These are phyloP conservation scores for Alternaria triticina DNA, from an alignment of 2,329 filamentous ascomycete genomes.

Conservation along the genomic window DNA sequence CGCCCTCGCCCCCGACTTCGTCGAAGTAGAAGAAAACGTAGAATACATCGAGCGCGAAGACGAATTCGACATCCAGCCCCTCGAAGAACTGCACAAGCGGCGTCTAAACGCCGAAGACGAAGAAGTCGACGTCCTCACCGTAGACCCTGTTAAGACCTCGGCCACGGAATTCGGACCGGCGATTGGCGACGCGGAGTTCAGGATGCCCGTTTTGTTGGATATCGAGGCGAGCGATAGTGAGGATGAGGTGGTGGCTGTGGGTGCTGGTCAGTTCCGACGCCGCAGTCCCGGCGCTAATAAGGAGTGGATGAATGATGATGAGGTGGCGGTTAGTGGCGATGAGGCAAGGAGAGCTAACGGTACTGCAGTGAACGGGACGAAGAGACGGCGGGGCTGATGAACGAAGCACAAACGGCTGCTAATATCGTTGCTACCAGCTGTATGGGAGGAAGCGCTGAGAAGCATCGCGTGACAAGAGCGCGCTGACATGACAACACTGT, in stretches of 20 bases:
- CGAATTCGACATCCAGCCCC: conserved; percentile 96
- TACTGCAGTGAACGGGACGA: conserved; percentile 40
- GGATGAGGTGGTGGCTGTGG: conserved; percentile 76
- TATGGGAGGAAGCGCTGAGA: background rate
- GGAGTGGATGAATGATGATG: conserved; percentile 68
- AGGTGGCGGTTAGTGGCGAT: conserved; percentile 49
- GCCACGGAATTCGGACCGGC: conserved; percentile 56
- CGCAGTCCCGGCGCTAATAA: conserved; percentile 79
- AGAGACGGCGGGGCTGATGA: conserved; percentile 43
- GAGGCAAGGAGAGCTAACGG: conserved; percentile 44
- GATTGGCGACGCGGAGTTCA: conserved; percentile 66
- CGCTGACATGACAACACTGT: background rate
- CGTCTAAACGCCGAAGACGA: conserved; percentile 92
- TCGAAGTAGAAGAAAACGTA: conserved; percentile 96
- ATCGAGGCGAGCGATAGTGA: conserved; percentile 94
- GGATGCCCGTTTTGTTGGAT: conserved; percentile 92
- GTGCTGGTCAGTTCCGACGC: conserved; percentile 82
- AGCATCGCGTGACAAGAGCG: background rate
- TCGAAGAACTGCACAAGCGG: conserved; percentile 91
- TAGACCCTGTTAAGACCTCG: conserved; percentile 65
- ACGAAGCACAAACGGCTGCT: background rate
- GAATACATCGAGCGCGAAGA: conserved; percentile 96
- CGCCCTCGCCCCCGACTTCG: conserved; percentile 93
- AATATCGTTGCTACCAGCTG: background rate
- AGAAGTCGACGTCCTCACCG: conserved; percentile 84